These are phyloP conservation scores for Eutrema heterophyllum DNA, from an alignment of 345 rosid species.

Conservation along the genomic window DNA sequence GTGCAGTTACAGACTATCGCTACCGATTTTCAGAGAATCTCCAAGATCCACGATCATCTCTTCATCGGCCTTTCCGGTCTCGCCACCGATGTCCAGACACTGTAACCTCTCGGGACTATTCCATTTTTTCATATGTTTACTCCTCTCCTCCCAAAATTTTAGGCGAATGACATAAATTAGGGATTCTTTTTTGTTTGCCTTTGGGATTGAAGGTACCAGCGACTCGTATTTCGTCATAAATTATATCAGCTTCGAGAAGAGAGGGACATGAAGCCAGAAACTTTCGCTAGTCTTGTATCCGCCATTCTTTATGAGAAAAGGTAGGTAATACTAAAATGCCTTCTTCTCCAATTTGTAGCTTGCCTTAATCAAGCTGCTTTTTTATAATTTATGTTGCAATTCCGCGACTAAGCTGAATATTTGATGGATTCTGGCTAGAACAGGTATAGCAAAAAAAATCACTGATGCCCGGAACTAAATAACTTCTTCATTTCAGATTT, in stretches of 20 bases:
- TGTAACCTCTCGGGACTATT: conserved; percentile 33
- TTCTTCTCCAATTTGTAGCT: neutral
- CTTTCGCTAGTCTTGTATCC: conserved; percentile 92
- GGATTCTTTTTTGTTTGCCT: conserved; percentile 4
- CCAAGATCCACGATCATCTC: conserved; percentile 70
- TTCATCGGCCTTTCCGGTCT: conserved; percentile 90
- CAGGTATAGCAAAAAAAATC: neutral
- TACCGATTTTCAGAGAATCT: conserved; percentile 83
- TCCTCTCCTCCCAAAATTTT: neutral
- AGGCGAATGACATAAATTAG: neutral
- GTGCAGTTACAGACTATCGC: conserved; percentile 91
- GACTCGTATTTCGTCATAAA: conserved; percentile 85
- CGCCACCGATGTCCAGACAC: conserved; percentile 83
- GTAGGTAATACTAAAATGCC: conserved; percentile 21
- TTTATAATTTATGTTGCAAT: neutral
- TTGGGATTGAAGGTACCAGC: conserved; percentile 62
- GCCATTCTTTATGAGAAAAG: conserved; percentile 94
- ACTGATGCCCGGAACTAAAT: neutral
- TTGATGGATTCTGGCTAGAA: neutral
- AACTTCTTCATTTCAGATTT: conserved; percentile 45
- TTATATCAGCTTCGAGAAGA: conserved; percentile 87
- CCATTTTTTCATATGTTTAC: neutral
- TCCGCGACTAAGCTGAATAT: neutral
- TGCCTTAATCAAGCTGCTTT: neutral
- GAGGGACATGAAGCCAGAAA: conserved; percentile 97